Evolutionary conservation across 228 moss, liverwort and hornwort species (phyloP), one percentile per base, ranked within the genome.

Genomic region (Sphagnum fallax): DNA sequence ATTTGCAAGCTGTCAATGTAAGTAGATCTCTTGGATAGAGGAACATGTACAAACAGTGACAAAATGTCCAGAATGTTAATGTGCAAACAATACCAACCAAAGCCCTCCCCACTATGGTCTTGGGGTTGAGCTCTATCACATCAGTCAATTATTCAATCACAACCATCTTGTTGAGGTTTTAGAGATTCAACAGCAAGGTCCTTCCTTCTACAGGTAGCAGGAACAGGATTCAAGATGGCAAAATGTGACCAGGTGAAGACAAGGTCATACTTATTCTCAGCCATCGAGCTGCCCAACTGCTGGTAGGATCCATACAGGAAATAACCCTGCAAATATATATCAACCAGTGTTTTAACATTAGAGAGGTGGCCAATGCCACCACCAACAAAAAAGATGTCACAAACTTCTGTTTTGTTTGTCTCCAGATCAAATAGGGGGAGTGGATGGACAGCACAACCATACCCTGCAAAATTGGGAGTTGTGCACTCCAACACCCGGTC

Each of bases 281-380:
- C 87, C 87, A 87, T 71, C 87, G 81, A 79, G 87, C 81, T 75
- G 87, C 87, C 87, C 87, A 87, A 79, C 87, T 87, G 72, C 83
- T 81, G 64, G 87, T 81, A 55, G 87, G 87, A 76, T 87, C 87
- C 87, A 87, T 87, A 67, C 83, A 87, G 60, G 87, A 84, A 65
- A 87, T 87, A 4, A 87, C 84, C 69, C 87, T 87, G 87, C 77
- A 81, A 72, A 67, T 50, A 70, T 60, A 61, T 67, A 52, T 13
- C 16, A 16, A 5, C 32, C 47, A 62, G 62, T 16, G 18, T 62
- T 62, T 62, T 16, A 5, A 4, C 4, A 9, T 62, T 9, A 62
- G 10, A 14, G 62, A 8, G 4, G 8, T 62, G 9, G 47, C 32
- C 16, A 62, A 62, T 47, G 55, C 13, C 10, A 57, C 55, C 8